Percentiles rank a stretch among this genome's conserved stretches.
Conservation (phyloP, 805 yeast genomes). For the Wickerhamomyces chaumierensis region DNA sequence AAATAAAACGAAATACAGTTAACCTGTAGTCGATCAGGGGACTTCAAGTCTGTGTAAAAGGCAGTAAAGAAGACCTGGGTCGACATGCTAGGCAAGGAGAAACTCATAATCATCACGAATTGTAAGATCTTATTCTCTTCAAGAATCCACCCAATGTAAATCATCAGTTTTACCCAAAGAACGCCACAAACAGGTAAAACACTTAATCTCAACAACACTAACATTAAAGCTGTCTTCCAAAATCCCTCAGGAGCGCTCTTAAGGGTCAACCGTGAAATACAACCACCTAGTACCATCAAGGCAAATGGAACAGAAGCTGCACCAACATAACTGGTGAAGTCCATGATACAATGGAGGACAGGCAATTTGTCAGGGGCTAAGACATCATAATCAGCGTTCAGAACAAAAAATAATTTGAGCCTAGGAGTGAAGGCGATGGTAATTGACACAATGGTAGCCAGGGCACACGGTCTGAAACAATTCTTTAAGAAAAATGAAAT, state of each 20-base stretch:
- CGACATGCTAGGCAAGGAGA: constrained; percentile 82
- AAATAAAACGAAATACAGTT: constrained; percentile 75
- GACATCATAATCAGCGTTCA: constrained; percentile 35
- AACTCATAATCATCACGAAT: constrained; percentile 63
- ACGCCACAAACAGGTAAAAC: constrained; percentile 74
- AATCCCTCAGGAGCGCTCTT: constrained; percentile 55
- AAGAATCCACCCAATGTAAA: constrained; percentile 52
- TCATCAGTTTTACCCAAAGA: constrained; percentile 50
- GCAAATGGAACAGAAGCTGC: constrained; percentile 87
- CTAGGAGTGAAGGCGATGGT: constrained; percentile 81
- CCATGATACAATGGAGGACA: constrained; percentile 77
- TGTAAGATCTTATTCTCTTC: constrained; percentile 36
- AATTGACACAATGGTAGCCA: constrained; percentile 55
- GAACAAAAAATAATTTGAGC: constrained; percentile 57
- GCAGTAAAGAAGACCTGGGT: constrained; percentile 83
- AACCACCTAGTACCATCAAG: constrained; percentile 71
- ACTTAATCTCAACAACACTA: constrained; percentile 49
- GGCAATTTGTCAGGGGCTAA: constrained; percentile 81
- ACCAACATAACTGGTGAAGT: constrained; percentile 69
- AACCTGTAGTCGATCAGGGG: constrained; percentile 42
- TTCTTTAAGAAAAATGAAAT: not conserved
- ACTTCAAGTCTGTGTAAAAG: constrained; percentile 60
- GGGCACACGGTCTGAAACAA: constrained; percentile 18
- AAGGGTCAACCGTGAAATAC: constrained; percentile 65
- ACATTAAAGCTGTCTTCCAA: constrained; percentile 49